A percentile compares a stretch with the other conserved stretches of the same genome.
These are phyloP conservation scores for Acanthamoeba royreba DNA, from an alignment of 208 protist genomes.

Conservation along the genomic window DNA sequence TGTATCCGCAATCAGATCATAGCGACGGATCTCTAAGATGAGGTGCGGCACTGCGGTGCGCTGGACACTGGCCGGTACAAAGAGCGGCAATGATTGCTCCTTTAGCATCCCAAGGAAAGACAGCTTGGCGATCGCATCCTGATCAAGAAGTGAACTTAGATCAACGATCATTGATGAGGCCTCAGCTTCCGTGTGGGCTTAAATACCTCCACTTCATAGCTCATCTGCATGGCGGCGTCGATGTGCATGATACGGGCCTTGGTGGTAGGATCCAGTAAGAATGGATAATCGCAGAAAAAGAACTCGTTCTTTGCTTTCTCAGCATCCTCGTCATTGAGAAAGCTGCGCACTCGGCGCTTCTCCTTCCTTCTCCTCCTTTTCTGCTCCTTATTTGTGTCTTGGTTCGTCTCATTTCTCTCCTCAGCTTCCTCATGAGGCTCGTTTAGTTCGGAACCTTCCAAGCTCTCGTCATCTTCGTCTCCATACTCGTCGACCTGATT, in stretches of 20 bases:
- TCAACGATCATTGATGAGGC: no score
- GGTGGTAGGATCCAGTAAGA: constrained; percentile 61
- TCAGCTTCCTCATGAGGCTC: no score
- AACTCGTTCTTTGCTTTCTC: constrained; percentile 51
- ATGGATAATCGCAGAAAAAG: constrained; percentile 68
- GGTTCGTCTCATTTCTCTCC: no score
- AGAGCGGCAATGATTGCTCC: neutral
- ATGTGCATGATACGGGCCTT: constrained; percentile 67
- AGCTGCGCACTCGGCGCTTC: neutral
- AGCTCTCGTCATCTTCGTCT: neutral
- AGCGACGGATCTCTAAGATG: constrained; percentile 49
- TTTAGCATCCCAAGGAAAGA: constrained; percentile 28
- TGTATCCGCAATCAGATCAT: constrained; percentile 51
- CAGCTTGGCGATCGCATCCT: constrained; percentile 32
- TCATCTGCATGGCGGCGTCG: constrained; percentile 65
- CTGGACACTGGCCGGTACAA: neutral
- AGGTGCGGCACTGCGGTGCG: constrained; percentile 40
- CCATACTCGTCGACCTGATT: neutral
- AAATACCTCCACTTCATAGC: constrained; percentile 58
- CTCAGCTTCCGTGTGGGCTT: neutral
- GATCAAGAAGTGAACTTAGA: no score
- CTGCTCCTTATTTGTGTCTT: neutral
- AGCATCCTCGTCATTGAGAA: neutral
- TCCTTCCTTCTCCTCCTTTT: neutral
- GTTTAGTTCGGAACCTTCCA: no score